Base-by-base conservation (phyloP, 306 rosid genomes). In the Casuarina cunninghamiana region DNA sequence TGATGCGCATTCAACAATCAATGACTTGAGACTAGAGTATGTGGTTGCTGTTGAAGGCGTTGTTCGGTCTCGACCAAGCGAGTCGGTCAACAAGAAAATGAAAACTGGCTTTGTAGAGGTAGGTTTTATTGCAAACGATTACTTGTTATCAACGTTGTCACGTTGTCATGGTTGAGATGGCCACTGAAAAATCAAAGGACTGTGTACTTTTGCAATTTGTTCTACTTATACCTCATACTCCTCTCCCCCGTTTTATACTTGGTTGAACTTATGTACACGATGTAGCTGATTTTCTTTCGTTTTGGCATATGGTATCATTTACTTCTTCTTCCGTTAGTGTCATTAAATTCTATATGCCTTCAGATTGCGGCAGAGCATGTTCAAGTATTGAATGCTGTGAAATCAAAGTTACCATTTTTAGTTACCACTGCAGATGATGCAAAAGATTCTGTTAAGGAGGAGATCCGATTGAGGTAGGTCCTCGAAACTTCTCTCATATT, bases 11-110 rank as follows among this genome's bases (percentile, higher is more conserved):
- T 74, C 88, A 50, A 86, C 76, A 35, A 69, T 92, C 50, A 95
- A 91, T 77, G 88, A 87, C 81, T 71, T 87, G 74, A 81, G 99
- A 67, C 88, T 95, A 41, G 97, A 95, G 92, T 88, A 92, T 48
- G 99, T 95, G 69, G 88, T 93, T 72, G 90, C 97, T 67, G 87
- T 95, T n/a, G 96, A 95, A 77, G 99, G 99, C 69, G 5, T 87
- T 67, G 93, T 92, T 45, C 82, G 93, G 90, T 77, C 91, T 63
- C 79, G 98, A 70, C 99, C 99, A 26, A 78, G 79, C 19, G 96
- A 91, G 54, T 89, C 98, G 0, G 55, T 93, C 84, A 92, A 95
- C 82, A 78, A 79, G 86, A 91, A 91, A 65, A 92, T 95, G 97
- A 89, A 86, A 86, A 95, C 99, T 0, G 99, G 97, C 46, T 81